phyloP scores from a whole-genome alignment of 108 stramenopile genomes.

The Pseudonitzschia pungens region DNA sequence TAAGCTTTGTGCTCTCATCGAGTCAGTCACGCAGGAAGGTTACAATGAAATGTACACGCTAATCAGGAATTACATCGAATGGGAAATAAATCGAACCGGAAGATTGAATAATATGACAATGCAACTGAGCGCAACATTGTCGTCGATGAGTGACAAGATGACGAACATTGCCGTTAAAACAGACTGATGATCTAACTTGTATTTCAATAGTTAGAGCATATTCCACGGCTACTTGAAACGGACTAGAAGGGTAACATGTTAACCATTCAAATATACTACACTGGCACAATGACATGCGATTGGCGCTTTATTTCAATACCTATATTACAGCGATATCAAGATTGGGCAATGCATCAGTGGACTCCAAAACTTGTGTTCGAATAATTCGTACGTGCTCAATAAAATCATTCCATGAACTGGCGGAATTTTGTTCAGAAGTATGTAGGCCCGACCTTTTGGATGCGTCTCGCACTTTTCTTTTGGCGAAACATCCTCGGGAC shows the following conservation, averaged over 20 bases:
- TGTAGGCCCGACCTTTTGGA: background rate
- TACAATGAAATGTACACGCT: constrained; percentile 30
- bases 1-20: constrained; percentile 29
- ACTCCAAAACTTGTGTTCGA: no score
- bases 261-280: background rate
- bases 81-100: constrained; percentile 29
- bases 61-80: constrained; percentile 20
- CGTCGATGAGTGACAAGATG: constrained; percentile 8
- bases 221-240: background rate
- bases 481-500: constrained; percentile 15
- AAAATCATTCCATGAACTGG: no score
- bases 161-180: background rate
- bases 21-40: constrained; percentile 21
- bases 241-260: background rate
- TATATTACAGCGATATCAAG: no score
- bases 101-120: background rate
- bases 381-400: no score
- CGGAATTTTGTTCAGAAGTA: background rate
- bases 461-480: background rate
- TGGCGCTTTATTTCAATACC: no score
- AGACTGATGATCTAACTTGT: background rate
- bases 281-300: no score
- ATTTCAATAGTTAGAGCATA: background rate
- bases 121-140: constrained; percentile 2
- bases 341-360: no score